phyloP scores from a whole-genome alignment of 805 yeast species.

The Saccharomycopsis sp. region DNA sequence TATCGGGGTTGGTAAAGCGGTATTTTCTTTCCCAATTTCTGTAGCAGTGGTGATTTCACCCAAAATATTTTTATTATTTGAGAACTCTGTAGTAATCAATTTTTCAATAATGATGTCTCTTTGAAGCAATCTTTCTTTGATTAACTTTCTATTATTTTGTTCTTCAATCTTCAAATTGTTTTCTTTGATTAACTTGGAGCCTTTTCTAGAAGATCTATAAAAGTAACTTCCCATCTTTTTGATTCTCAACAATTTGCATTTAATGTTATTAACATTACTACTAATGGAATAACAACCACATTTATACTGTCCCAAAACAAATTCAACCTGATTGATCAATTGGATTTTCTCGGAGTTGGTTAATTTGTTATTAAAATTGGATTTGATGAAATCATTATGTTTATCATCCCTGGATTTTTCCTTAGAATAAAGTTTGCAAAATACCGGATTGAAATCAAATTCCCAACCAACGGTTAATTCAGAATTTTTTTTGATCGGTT shows the following conservation, averaged over 20 bases:
- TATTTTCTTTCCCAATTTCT: conserved; percentile 24
- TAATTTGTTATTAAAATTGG: conserved; percentile 40
- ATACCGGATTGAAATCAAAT: conserved; percentile 79
- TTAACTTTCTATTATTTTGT: background rate
- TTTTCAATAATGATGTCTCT: background rate
- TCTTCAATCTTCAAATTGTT: background rate
- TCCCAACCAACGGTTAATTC: conserved; percentile 81
- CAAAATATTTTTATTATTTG: no score
- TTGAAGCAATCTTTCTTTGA: background rate
- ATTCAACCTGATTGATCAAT: conserved; percentile 51
- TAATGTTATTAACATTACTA: conserved; percentile 31
- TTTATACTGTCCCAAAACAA: conserved; percentile 49
- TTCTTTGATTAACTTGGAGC: conserved; percentile 22
- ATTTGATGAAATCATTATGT: conserved; percentile 14
- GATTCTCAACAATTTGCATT: conserved; percentile 49
- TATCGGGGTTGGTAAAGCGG: background rate
- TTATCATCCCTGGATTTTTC: no score
- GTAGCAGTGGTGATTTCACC: no score
- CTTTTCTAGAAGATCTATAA: conserved; percentile 47
- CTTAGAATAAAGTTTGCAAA: conserved; percentile 40
- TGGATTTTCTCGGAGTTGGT: conserved; percentile 41
- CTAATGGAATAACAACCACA: conserved; percentile 38
- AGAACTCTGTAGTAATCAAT: background rate
- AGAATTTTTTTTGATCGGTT: conserved; percentile 47
- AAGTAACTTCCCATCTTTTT: conserved; percentile 52